Base-by-base conservation (phyloP, 805 yeast species). In the Pichia ethanolica region DNA sequence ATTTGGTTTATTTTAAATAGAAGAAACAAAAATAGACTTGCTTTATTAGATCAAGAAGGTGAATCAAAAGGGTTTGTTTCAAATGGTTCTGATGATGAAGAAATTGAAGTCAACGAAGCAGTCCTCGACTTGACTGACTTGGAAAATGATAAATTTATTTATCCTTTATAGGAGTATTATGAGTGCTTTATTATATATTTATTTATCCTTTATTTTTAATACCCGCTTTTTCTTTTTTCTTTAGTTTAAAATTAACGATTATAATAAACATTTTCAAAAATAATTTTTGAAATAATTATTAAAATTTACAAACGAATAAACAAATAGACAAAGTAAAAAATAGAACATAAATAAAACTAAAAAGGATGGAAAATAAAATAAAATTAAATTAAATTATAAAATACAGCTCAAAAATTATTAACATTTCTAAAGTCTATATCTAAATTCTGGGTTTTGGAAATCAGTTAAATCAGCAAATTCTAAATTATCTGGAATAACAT, bases 101-200 rank as follows among this genome's bases (percentile, higher is more conserved):
- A 30, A 28, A 42, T 51, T 39, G 52, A 59, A 26, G 77, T 71
- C 14, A 65, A 73, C 51, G 50, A 70, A 42, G 78, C 79, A 1
- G 64, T 69, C 53, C 60, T 77, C 48, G 83, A 78, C 60, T 59
- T 77, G 37, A 79, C 84, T 5, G 83, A 79, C 56, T 58, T 71
- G 30, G 79, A 79, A 53, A 78, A 77, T 56, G 64, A 72, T 54
- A 59, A 67, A 20, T 79, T 77, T 52, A 74, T 78, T 27, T 79
- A 79, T 51, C 81, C 82, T 13, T 56, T 74, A 39, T 39, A 10
- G 26, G 5, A 25, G 7, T 14, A 39, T 39, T 39, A 4, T 27
- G 12, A 25, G 8, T 39, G 7, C 42, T 39, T 39, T 13, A 20
- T 39, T 10, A 25, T 20, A 37, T 7, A 20, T 79, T 77, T 52